Conservation (phyloP, 257 asterid species). For the Solanum neorickii region DNA sequence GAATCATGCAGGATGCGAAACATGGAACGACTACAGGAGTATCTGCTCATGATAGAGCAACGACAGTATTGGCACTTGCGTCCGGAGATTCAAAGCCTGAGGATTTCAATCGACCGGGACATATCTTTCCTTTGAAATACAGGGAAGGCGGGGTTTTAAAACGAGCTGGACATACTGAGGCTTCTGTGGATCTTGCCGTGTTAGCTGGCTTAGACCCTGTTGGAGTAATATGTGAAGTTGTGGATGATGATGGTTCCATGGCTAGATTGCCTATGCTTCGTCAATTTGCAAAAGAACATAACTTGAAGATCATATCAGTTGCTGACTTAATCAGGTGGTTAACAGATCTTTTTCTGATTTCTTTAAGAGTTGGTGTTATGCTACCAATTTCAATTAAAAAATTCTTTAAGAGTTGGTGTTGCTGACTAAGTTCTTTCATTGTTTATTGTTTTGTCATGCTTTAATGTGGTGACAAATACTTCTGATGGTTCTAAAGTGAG, state of each 20-base stretch:
- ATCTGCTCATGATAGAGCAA: conserved; percentile 91
- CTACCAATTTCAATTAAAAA: too few relatives aligned
- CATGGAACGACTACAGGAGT: conserved; percentile 94
- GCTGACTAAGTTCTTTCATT: neutral
- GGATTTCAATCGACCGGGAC: conserved; percentile 98
- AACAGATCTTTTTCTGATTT: neutral
- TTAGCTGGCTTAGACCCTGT: conserved; percentile 84
- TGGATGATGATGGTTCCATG: conserved; percentile 99
- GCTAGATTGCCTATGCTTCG: conserved; percentile 84
- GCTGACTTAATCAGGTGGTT: conserved; percentile 84
- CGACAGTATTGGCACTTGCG: conserved; percentile 76
- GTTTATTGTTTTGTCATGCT: neutral
- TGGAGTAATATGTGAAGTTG: conserved; percentile 87
- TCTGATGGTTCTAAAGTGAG: neutral
- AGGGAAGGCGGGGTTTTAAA: conserved; percentile 92
- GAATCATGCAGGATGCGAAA: conserved; percentile 69
- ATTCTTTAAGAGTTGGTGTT: neutral
- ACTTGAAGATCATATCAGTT: conserved; percentile 69
- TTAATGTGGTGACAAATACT: neutral
- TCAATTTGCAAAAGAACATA: conserved; percentile 52
- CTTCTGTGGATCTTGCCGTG: conserved; percentile 80
- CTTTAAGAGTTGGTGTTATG: neutral
- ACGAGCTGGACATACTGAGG: conserved; percentile 99
- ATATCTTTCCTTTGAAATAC: conserved; percentile 89
- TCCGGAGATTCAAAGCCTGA: conserved; percentile 72